phyloP scores from a whole-genome alignment of 2,329 filamentous ascomycete species.

The Cladophialophora chaetospira region DNA sequence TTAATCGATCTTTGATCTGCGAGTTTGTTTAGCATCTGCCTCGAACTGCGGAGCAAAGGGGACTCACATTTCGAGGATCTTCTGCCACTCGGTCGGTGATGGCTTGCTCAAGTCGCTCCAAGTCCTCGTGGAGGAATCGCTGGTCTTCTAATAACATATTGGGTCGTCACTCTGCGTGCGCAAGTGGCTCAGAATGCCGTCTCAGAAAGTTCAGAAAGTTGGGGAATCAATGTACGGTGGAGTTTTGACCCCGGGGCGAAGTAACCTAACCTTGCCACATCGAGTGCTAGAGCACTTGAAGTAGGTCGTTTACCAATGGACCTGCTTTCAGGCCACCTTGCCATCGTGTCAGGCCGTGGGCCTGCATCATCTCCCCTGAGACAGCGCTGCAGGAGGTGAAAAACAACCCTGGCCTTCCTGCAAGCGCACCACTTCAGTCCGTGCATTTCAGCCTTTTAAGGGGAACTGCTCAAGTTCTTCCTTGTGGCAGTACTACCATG shows the following conservation, averaged over 20 bases:
- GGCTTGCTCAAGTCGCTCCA: conserved; percentile 93
- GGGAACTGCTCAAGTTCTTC: no score
- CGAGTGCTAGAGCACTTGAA: background rate
- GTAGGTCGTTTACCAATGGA: no score
- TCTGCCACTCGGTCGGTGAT: conserved; percentile 86
- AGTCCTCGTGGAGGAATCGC: conserved; percentile 89
- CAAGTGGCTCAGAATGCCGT: background rate
- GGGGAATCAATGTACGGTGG: conserved; percentile 1
- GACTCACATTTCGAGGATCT: conserved; percentile 80
- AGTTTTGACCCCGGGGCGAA: background rate
- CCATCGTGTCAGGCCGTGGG: no score
- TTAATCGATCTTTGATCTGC: conserved; percentile 83
- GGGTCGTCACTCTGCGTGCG: background rate
- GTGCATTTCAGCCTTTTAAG: no score
- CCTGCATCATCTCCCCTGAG: no score
- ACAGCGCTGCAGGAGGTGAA: no score
- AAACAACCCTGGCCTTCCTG: no score
- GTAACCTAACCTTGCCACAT: background rate
- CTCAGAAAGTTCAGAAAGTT: background rate
- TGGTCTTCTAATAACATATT: conserved; percentile 87
- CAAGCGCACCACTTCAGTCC: no score
- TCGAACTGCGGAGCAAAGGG: background rate
- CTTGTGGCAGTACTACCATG: no score
- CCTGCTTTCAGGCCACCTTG: no score
- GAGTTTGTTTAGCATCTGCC: background rate